A percentile compares a stretch with the other conserved stretches of the same genome.
Conservation (phyloP, 208 protist species). For the Angomonas deanei region DNA sequence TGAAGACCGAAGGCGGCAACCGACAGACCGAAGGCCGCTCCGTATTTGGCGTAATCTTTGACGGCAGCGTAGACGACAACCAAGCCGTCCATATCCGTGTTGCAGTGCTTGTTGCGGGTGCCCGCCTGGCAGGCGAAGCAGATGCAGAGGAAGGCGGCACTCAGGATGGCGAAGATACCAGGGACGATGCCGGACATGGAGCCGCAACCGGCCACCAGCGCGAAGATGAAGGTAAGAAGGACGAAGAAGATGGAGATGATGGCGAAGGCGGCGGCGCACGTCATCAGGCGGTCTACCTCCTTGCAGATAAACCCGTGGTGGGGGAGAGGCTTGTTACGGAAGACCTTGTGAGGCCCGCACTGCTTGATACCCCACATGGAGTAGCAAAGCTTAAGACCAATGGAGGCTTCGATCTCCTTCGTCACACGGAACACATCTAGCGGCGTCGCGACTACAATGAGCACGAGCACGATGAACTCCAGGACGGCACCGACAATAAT, state of each 20-base stretch:
- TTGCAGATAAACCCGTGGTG: constrained; percentile 21
- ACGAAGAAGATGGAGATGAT: constrained; percentile 39
- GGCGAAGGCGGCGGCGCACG: constrained; percentile 23
- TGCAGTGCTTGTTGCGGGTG: constrained; percentile 13
- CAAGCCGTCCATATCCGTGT: neutral
- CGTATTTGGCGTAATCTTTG: constrained; percentile 27
- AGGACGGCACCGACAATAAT: constrained; percentile 16
- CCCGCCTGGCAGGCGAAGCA: constrained; percentile 30
- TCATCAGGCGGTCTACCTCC: constrained; percentile 15
- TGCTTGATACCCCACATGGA: constrained; percentile 30
- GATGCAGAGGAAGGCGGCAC: constrained; percentile 16
- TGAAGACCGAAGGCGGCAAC: constrained; percentile 41
- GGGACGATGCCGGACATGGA: constrained; percentile 5
- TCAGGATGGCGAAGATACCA: constrained; percentile 14
- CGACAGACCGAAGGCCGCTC: constrained; percentile 33
- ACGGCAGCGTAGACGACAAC: neutral
- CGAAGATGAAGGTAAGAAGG: constrained; percentile 13
- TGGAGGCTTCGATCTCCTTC: neutral
- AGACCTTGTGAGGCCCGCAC: constrained; percentile 15
- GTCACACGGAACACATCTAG: constrained; percentile 20
- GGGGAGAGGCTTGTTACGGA: neutral
- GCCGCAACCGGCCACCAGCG: constrained; percentile 15
- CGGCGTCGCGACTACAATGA: constrained; percentile 28
- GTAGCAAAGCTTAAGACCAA: constrained; percentile 12
- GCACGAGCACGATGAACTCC: constrained; percentile 25